Conservation (phyloP, 202 grass and related monocot genomes). For the Setaria italica region DNA sequence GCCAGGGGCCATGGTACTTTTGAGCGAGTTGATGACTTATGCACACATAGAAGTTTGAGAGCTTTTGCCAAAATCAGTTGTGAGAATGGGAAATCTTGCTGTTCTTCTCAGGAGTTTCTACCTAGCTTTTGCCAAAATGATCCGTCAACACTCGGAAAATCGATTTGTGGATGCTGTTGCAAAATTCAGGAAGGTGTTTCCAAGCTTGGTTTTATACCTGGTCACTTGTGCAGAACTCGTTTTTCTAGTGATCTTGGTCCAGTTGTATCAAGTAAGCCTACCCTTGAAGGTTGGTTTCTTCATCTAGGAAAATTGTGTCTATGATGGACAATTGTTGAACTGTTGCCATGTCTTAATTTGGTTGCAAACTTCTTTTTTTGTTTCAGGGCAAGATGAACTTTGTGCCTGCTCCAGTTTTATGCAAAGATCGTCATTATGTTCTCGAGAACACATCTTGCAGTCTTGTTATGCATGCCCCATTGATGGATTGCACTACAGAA, state of each 20-base stretch:
- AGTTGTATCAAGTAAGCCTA: conserved; percentile 41
- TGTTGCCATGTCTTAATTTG: conserved; percentile 38
- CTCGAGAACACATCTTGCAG: conserved; percentile 50
- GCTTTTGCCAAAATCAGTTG: conserved; percentile 49
- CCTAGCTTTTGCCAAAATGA: conserved; percentile 58
- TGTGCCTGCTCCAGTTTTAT: conserved; percentile 51
- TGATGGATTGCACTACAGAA: conserved; percentile 64
- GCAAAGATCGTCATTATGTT: conserved; percentile 52
- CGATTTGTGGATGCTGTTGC: conserved; percentile 58
- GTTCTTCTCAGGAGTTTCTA: conserved; percentile 56
- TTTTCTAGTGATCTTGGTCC: conserved; percentile 49
- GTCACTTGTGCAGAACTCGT: conserved; percentile 54
- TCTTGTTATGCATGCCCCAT: conserved; percentile 53
- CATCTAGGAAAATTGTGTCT: neutral
- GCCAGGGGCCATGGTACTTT: conserved; percentile 52
- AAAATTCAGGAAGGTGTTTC: conserved; percentile 58
- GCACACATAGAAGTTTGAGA: conserved; percentile 56
- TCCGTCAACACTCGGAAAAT: conserved; percentile 51
- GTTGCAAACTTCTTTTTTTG: conserved; percentile 20
- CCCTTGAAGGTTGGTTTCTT: conserved; percentile 54
- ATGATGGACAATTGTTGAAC: conserved; percentile 32
- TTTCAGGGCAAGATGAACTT: conserved; percentile 54
- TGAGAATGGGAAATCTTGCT: conserved; percentile 63
- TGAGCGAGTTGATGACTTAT: conserved; percentile 55
- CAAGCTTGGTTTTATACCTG: conserved; percentile 59